Conservation (phyloP, 2,329 filamentous ascomycete genomes). For the Cladobotryum protrusum region DNA sequence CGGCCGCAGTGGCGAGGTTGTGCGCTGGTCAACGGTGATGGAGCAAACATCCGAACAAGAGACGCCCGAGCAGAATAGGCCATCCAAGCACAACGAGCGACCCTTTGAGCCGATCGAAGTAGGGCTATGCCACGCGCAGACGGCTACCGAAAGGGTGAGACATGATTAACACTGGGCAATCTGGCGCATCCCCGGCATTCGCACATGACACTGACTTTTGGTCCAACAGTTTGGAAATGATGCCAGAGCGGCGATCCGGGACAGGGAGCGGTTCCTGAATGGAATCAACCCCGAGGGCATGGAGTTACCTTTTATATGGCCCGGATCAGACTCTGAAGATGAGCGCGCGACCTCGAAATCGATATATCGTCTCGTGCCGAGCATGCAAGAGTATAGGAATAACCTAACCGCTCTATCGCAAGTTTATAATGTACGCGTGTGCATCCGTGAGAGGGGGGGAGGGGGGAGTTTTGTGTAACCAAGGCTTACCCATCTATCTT, state of each 20-base stretch:
- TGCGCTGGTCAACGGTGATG: conserved; percentile 12
- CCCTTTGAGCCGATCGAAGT: conserved; percentile 19
- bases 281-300: conserved; percentile 18
- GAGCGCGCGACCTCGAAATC: conserved; percentile 13
- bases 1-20: conserved; percentile 10
- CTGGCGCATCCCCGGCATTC: not conserved
- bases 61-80: not conserved
- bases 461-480: not conserved
- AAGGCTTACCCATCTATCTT: conserved; percentile 2
- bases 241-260: conserved; percentile 26
- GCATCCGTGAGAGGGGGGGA: not conserved
- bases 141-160: conserved; percentile 31
- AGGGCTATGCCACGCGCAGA: conserved; percentile 33
- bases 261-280: conserved; percentile 27
- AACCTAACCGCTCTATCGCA: conserved; percentile 56
- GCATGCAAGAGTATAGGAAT: conserved; percentile 38
- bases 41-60: not conserved
- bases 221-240: conserved; percentile 30
- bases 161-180: not conserved
- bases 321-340: conserved; percentile 19
- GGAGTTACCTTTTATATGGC: conserved; percentile 26
- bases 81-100: not conserved
- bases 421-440: conserved; percentile 41
- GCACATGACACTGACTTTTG: not conserved
- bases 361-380: conserved; percentile 26